phyloP scores from a whole-genome alignment of 495 filamentous ascomycete species.

The Niebla homalea region DNA sequence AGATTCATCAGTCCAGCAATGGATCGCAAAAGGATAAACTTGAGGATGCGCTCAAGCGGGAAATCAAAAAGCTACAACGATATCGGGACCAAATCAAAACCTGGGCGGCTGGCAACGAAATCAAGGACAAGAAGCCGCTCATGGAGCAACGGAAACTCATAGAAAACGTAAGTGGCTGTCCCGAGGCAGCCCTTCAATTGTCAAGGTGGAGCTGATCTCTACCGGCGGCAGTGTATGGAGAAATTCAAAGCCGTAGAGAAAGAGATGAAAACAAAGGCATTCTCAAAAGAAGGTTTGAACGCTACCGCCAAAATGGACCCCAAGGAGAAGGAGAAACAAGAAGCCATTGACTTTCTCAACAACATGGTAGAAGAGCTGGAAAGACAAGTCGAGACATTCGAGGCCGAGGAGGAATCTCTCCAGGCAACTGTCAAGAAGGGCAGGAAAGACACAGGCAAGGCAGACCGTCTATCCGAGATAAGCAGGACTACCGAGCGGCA shows the following conservation, averaged over 20 bases:
- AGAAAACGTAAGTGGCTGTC: slow-evolving; percentile 58
- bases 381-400: slow-evolving; percentile 78
- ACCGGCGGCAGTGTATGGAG: slow-evolving; percentile 77
- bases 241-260: slow-evolving; percentile 99
- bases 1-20: slow-evolving; percentile 82
- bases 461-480: slow-evolving; percentile 77
- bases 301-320: slow-evolving; percentile 87
- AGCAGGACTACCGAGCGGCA: slow-evolving; percentile 75
- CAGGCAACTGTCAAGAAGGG: slow-evolving; percentile 86
- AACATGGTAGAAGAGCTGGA: slow-evolving; percentile 87
- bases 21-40: slow-evolving; percentile 94
- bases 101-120: slow-evolving; percentile 93
- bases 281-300: slow-evolving; percentile 91
- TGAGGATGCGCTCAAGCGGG: slow-evolving; percentile 91
- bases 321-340: slow-evolving; percentile 82
- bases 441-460: slow-evolving; percentile 70
- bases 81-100: slow-evolving; percentile 97
- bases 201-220: neutral
- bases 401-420: slow-evolving; percentile 79
- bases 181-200: neutral
- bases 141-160: slow-evolving; percentile 88
- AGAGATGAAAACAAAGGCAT: slow-evolving; percentile 99
- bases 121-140: slow-evolving; percentile 95
- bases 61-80: slow-evolving; percentile 98
- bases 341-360: slow-evolving; percentile 70